Base-by-base conservation (phyloP, 2,329 filamentous ascomycete species). In the Cryoendolithus antarcticus region DNA sequence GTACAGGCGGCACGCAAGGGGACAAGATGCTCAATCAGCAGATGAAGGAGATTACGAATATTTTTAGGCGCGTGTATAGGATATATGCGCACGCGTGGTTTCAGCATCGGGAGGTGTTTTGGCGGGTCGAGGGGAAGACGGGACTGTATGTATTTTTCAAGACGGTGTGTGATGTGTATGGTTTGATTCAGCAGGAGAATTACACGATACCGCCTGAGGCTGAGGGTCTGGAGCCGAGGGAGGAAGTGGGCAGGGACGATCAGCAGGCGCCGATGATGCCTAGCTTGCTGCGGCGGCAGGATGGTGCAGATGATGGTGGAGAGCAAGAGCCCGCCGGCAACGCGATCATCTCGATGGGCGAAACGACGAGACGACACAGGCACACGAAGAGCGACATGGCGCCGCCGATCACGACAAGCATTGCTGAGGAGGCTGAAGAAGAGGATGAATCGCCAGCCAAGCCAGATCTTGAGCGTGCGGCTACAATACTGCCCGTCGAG, bases 61-160 rank as follows among this genome's bases (percentile, higher is more conserved):
- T 98, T 41, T 96, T 98, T 62, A 76, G 91, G 40, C 75, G 91
- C 9, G 75, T 96, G 36, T 93, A 98, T 61, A 77, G 91, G 44
- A 96, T 98, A 62, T 98, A 96, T 58, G 91, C 91, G 34, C 91
- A 98, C 59, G 91, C 91, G 6, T 98, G 91, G 91, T 98, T 95
- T 61, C 86, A 95, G 63, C 91, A 98, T 61, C 77, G 88, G 34
- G 82, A 82, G 40, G 85, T 95, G 38, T 98, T 96, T 61, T 96
- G 89, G 86, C 78, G 83, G 31, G 81, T 96, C 1, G 91, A 98
- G 63, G 75, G 76, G 7, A 77, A 86, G 58, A 86, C 85, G n/a
- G 91, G 91, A 1, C 66, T 98, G 8, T 98, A 98, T 59, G 76
- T 93, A 42, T 81, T 98, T 55, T 98, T 96, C 71, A 96, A 95